Conservation (phyloP, 83 land plant species). For the Isoetes engelmannii region DNA sequence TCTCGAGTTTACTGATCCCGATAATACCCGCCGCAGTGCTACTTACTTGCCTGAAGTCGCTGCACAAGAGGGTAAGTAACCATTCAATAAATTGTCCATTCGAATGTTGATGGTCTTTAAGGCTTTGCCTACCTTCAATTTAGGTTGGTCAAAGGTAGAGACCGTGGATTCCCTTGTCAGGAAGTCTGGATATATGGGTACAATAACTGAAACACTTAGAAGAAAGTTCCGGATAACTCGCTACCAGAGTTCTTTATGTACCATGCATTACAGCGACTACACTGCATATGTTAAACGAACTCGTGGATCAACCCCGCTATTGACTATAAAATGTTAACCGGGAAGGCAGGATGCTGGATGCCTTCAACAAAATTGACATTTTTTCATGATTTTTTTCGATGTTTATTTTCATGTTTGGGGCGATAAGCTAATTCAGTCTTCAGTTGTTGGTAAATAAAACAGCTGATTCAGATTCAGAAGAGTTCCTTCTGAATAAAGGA, state of each 20-base stretch:
- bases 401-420: no score
- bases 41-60: constrained; percentile 98
- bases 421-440: no score
- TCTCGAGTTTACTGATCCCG: constrained; percentile 92
- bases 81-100: not conserved
- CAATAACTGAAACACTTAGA: constrained; percentile 72
- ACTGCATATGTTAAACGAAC: constrained; percentile 56
- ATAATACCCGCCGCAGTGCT: constrained; percentile 76
- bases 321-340: constrained; percentile 32
- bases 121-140: not conserved
- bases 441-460: no score
- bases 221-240: constrained; percentile 77
- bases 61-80: constrained; percentile 76
- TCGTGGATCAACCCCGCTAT: constrained; percentile 57
- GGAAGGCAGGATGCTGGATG: not conserved
- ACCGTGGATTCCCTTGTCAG: constrained; percentile 88
- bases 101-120: no score
- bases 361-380: no score
- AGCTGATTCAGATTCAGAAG: no score
- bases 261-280: constrained; percentile 90
- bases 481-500: no score
- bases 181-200: constrained; percentile 82
- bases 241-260: constrained; percentile 88
- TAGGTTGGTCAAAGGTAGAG: constrained; percentile 92
- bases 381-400: no score